Evolutionary conservation across 805 yeast species (phyloP), one percentile per base, ranked within the genome.

Genomic region (Metschnikowia lochheadii): DNA sequence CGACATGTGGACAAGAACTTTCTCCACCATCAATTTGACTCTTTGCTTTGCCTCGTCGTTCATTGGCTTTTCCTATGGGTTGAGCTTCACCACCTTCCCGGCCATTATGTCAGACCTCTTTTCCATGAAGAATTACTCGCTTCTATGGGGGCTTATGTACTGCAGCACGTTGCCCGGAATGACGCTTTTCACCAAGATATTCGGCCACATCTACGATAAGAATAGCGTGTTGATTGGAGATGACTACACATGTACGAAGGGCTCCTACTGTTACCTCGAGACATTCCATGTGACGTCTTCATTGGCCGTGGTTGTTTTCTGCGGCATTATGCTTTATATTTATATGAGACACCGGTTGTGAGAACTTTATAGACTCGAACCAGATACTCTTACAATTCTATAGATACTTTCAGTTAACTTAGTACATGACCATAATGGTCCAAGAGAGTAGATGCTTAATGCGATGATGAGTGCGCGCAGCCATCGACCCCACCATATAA

Each of bases 41-140:
- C 50, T 68, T n/a, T 52, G 59, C 57, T 47, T 63, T 13, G 56
- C 59, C 7, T 66, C 72, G 3, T 54, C 60, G 47, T 41, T 63
- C 23, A 64, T 68, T 38, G 73, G 73, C 1, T 68, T 58, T 41
- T 66, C 72, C 8, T 68, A 68, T 53, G 73, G 73, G 3, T 68
- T 68, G 45, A 57, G 65, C 44, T 68, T 68, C 49, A 59, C 72
- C 2, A 56, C 68, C 48, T 68, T 63, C 47, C 73, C 73, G 2
- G 70, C 67, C 8, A 68, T 68, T 15, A 54, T 67, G 14, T 58
- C 72, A 1, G 73, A 68, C 49, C 53, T 65, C 17, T 67, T 68
- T 55, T 60, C 62, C 52, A 64, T 68, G 70, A 58, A 60, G 29
- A 57, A 68, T 44, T 68, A 64, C 47, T 64, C 69, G 45, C 62